Conservation (phyloP, 2,329 filamentous ascomycete genomes). For the Parasarocladium wereldwijsianum region DNA sequence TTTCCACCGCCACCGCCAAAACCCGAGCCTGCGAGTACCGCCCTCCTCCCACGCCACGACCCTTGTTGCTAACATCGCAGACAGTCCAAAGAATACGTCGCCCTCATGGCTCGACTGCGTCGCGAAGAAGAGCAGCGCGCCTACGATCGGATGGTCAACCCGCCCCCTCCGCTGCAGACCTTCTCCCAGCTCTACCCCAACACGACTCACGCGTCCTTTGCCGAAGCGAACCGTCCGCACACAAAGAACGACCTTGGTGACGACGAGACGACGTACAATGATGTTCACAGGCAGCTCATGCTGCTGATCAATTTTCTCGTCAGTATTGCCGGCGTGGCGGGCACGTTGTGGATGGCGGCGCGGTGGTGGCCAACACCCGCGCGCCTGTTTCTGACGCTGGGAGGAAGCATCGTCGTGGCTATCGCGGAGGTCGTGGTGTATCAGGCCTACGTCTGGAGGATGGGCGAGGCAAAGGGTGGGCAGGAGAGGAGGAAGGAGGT, state of each 20-base stretch:
- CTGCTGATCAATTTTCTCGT: conserved; percentile 83
- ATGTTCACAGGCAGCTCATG: conserved; percentile 67
- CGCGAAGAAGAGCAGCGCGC: conserved; percentile 66
- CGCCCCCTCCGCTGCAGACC: conserved; percentile 37
- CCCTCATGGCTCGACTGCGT: conserved; percentile 73
- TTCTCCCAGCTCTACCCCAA: conserved; percentile 44
- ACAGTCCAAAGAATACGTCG: conserved; percentile 69
- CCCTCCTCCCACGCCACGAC: not conserved
- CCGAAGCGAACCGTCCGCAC: conserved; percentile 34
- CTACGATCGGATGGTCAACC: conserved; percentile 69
- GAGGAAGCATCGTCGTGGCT: conserved; percentile 53
- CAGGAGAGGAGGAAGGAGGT: conserved; percentile 47
- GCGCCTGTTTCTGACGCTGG: conserved; percentile 56
- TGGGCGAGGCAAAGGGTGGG: conserved; percentile 51
- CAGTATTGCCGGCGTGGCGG: conserved; percentile 67
- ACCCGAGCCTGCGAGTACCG: conserved; percentile 50
- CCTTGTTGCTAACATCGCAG: conserved; percentile 4
- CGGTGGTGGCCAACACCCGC: conserved; percentile 62
- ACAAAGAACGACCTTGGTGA: conserved; percentile 32
- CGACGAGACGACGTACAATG: conserved; percentile 54
- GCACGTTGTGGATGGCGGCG: conserved; percentile 64
- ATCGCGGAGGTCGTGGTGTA: conserved; percentile 69
- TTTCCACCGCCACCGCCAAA: conserved; percentile 68
- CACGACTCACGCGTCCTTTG: conserved; percentile 34
- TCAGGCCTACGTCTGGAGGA: conserved; percentile 56